Percentiles rank a stretch among this genome's conserved stretches.
phyloP scores from a whole-genome alignment of 106 monocot genomes.

The Dioscorea alata region DNA sequence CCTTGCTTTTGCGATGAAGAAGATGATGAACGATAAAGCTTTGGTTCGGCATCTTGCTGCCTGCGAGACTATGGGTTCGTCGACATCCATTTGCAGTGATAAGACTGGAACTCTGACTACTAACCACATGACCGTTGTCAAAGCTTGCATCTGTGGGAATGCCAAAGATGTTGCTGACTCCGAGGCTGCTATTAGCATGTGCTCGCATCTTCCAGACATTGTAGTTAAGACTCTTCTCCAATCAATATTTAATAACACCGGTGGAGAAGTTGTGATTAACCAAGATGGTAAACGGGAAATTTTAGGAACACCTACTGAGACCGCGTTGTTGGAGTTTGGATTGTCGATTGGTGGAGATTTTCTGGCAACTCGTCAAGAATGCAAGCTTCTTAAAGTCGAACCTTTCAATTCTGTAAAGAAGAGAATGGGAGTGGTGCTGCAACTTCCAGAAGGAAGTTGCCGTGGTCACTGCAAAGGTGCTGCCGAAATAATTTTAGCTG shows the following conservation, averaged over 20 bases:
- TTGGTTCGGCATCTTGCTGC: constrained; percentile 76
- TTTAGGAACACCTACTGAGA: constrained; percentile 71
- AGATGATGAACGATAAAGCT: constrained; percentile 87
- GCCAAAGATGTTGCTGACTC: constrained; percentile 29
- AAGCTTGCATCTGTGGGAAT: constrained; percentile 54
- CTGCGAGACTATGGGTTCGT: constrained; percentile 90
- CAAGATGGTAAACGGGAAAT: constrained; percentile 47
- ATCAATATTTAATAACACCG: constrained; percentile 63
- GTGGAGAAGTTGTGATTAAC: constrained; percentile 56
- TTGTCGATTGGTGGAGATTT: constrained; percentile 56
- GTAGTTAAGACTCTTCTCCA: constrained; percentile 40
- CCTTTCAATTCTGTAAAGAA: constrained; percentile 71
- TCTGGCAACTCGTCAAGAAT: constrained; percentile 21
- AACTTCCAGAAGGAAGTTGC: constrained; percentile 39
- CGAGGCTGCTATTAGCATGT: constrained; percentile 11
- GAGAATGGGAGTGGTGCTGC: constrained; percentile 69
- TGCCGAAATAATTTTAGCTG: constrained; percentile 66
- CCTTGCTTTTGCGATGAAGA: constrained; percentile 88
- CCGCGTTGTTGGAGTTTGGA: constrained; percentile 58
- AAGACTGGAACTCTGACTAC: constrained; percentile 85
- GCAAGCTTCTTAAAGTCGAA: constrained; percentile 54
- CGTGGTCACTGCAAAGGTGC: constrained; percentile 67
- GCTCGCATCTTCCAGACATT: constrained; percentile 29
- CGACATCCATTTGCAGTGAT: constrained; percentile 87
- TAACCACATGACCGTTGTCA: constrained; percentile 74